Percentiles rank a stretch among this genome's conserved stretches.
phyloP scores from a whole-genome alignment of 495 filamentous ascomycete species.

The Podospora didyma region DNA sequence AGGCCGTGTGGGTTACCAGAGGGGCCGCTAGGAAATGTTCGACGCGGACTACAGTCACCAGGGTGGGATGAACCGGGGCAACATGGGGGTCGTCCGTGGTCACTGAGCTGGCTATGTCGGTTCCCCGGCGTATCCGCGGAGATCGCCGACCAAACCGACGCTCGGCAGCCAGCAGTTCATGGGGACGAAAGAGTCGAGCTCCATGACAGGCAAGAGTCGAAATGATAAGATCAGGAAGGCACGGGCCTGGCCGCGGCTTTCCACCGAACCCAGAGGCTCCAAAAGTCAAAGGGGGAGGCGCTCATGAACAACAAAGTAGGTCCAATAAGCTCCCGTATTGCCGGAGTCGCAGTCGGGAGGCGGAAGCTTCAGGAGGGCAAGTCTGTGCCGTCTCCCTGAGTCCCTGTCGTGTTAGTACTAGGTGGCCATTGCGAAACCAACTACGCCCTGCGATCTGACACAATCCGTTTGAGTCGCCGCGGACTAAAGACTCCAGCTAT shows the following conservation, averaged over 20 bases:
- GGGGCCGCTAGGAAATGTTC: background rate
- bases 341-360: conserved; percentile 8
- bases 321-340: conserved; percentile 2
- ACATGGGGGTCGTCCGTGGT: background rate
- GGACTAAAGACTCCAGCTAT: background rate
- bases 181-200: background rate
- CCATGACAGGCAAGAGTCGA: no score
- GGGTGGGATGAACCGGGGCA: background rate
- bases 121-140: background rate
- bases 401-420: no score
- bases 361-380: conserved; percentile 1
- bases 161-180: background rate
- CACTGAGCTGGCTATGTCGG: background rate
- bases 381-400: background rate
- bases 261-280: background rate
- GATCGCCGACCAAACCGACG: background rate
- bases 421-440: background rate
- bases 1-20: no score
- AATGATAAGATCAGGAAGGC: background rate
- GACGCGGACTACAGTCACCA: background rate
- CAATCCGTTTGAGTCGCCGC: background rate
- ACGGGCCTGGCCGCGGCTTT: background rate
- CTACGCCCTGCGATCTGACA: background rate
- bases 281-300: no score
- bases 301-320: background rate